Conservation (phyloP, 108 stramenopile genomes). For the Thalassiosira profunda region DNA sequence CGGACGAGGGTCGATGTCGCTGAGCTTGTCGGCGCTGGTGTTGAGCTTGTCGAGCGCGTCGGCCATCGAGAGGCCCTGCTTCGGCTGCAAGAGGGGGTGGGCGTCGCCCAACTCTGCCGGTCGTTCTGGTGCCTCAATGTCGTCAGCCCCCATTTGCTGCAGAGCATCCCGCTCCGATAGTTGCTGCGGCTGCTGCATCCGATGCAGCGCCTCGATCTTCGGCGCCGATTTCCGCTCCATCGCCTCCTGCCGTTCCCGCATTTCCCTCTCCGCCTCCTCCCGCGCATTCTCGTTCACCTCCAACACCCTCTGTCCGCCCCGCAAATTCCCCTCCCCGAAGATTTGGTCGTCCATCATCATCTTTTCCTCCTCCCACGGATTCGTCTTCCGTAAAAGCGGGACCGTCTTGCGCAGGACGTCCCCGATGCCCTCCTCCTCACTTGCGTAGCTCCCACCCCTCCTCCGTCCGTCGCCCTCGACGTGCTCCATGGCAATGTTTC, state of each 20-base stretch:
- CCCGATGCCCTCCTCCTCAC: neutral
- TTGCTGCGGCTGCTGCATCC: neutral
- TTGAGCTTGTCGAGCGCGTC: slow-evolving; percentile 3
- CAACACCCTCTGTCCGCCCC: neutral
- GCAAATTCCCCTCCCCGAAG: neutral
- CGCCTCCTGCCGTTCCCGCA: slow-evolving; percentile 14
- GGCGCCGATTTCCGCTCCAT: neutral
- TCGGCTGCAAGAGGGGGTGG: slow-evolving; percentile 1
- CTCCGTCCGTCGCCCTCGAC: slow-evolving; percentile 5
- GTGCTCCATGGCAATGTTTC: slow-evolving; percentile 8
- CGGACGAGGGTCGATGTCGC: slow-evolving; percentile 30
- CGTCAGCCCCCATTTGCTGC: too few relatives aligned
- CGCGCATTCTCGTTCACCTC: neutral
- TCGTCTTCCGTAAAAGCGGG: neutral
- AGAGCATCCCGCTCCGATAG: neutral
- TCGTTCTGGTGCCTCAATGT: too few relatives aligned
- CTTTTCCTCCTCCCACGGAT: slow-evolving; percentile 7
- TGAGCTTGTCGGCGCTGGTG: slow-evolving; percentile 17
- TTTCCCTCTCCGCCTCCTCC: too few relatives aligned
- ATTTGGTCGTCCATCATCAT: slow-evolving; percentile 13
- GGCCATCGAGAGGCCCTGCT: slow-evolving; percentile 15
- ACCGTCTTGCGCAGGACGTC: neutral
- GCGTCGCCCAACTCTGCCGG: slow-evolving; percentile 5
- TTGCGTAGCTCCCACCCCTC: neutral
- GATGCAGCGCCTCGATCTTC: slow-evolving; percentile 9